Conservation (phyloP, 192 early-diverging fungal genomes). For the Anaeromyces robustus region DNA sequence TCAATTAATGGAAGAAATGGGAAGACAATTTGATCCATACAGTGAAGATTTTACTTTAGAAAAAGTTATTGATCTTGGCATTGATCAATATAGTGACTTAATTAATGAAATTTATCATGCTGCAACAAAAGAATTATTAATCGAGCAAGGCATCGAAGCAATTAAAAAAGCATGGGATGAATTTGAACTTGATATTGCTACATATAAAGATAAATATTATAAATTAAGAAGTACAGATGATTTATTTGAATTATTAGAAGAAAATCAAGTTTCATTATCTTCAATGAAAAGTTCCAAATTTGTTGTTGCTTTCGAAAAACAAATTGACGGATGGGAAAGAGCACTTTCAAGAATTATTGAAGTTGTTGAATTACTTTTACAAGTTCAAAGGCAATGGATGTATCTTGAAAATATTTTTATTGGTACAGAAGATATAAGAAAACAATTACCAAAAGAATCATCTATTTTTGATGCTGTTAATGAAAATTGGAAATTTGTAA, state of each 20-base stretch:
- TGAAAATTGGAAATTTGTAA: neutral
- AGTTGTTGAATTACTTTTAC: neutral
- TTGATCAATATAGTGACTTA: neutral
- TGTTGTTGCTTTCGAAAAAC: neutral
- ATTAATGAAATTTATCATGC: neutral
- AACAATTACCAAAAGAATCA: neutral
- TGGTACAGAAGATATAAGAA: neutral
- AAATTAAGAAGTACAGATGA: neutral
- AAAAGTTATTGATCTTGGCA: neutral
- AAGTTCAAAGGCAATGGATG: neutral
- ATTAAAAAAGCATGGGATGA: neutral
- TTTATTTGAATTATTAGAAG: neutral
- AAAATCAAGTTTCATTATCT: neutral
- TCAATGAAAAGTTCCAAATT: neutral
- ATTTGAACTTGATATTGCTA: neutral
- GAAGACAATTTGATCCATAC: neutral
- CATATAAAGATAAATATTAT: neutral
- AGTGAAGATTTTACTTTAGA: neutral
- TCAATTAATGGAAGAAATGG: neutral
- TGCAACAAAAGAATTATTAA: neutral
- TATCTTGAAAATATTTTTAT: neutral
- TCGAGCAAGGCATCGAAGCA: neutral
- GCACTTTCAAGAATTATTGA: neutral
- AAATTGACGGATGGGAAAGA: neutral
- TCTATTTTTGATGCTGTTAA: neutral